Evolutionary conservation across 108 stramenopile species (phyloP).

Genomic region (Parietichytrium sp.): DNA sequence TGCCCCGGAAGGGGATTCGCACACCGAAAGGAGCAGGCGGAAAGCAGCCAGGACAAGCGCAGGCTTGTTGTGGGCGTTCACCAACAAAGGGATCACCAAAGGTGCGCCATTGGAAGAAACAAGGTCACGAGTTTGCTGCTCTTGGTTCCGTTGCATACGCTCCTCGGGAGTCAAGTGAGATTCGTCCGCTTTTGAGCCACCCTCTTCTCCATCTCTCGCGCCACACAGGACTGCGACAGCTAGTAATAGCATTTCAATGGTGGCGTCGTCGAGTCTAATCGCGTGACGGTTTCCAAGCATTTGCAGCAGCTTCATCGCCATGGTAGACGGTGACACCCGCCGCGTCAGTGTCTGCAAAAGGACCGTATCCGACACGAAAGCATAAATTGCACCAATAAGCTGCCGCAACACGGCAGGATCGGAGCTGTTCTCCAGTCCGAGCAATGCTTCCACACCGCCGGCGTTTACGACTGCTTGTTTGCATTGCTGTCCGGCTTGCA

Average conservation of each 20-base stretch:
- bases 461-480: constrained; percentile 22
- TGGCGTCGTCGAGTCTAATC: background rate
- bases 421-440: constrained; percentile 9
- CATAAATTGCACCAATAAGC: constrained; percentile 6
- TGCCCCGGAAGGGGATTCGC: background rate
- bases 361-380: background rate
- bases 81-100: background rate
- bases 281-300: background rate
- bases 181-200: background rate
- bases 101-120: constrained; percentile 28
- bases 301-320: constrained; percentile 28
- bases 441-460: constrained; percentile 11
- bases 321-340: background rate
- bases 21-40: constrained; percentile 12
- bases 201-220: background rate
- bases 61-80: background rate
- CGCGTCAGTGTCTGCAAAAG: background rate
- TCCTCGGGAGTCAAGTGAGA: background rate
- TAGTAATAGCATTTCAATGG: constrained; percentile 17
- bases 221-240: constrained; percentile 23
- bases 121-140: background rate
- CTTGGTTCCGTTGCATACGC: too few species aligned
- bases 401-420: constrained; percentile 9
- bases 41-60: constrained; percentile 28
- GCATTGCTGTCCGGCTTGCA: background rate